These are phyloP conservation scores for Talaromyces adpressus DNA, from an alignment of 495 filamentous ascomycete species.

Conservation along the genomic window DNA sequence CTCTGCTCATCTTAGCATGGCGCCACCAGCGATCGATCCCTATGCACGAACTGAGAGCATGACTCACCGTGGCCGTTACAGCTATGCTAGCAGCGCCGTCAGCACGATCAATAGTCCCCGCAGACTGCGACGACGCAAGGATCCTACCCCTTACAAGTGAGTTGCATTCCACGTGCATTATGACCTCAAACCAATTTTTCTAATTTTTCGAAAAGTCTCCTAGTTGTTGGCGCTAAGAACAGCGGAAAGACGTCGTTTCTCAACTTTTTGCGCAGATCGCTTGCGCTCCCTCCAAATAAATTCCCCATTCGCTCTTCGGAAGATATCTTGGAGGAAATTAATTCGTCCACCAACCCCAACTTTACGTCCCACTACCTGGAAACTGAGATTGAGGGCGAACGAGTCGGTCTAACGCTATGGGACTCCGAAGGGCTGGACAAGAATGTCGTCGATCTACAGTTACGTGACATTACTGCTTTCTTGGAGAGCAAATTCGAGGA, in stretches of 20 bases:
- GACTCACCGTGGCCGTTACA: slow-evolving; percentile 94
- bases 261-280: slow-evolving; percentile 81
- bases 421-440: slow-evolving; percentile 92
- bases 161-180: slow-evolving; percentile 20
- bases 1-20: slow-evolving; percentile 21
- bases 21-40: slow-evolving; percentile 53
- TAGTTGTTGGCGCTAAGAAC: slow-evolving; percentile 81
- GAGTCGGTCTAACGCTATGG: slow-evolving; percentile 91
- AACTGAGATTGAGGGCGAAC: slow-evolving; percentile 88
- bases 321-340: slow-evolving; percentile 36
- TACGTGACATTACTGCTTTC: slow-evolving; percentile 85
- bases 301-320: slow-evolving; percentile 46
- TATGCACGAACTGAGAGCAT: slow-evolving; percentile 87
- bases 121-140: slow-evolving; percentile 86
- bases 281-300: slow-evolving; percentile 75
- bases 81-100: slow-evolving; percentile 87
- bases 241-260: slow-evolving; percentile 96
- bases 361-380: slow-evolving; percentile 87
- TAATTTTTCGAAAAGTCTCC: slow-evolving; percentile 52
- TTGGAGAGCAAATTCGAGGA: slow-evolving; percentile 98
- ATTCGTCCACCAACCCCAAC: slow-evolving; percentile 45
- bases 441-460: slow-evolving; percentile 86
- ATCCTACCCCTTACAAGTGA: slow-evolving; percentile 98
- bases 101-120: slow-evolving; percentile 93
- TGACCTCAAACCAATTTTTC: slow-evolving; percentile 9